Evolutionary conservation across 768 basidiomycete genomes (phyloP).

Genomic region (Lactifluus piperatus): DNA sequence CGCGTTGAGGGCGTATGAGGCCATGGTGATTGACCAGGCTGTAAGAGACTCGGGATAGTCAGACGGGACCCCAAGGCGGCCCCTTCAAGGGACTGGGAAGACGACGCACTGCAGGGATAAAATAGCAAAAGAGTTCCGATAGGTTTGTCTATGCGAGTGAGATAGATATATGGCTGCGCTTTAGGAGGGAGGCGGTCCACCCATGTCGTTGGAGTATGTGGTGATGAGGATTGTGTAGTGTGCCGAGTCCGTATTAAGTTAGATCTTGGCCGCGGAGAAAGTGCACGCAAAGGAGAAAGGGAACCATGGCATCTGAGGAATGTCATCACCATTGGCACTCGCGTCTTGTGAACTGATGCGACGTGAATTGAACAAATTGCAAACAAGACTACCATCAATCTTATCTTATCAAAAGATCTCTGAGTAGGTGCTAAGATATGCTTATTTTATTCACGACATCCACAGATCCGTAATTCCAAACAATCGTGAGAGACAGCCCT

Average conservation of each 20-base stretch:
- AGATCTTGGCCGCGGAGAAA: not conserved
- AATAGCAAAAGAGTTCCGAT: slow-evolving; percentile 88
- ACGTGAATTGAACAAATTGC: not conserved
- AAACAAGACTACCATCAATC: not conserved
- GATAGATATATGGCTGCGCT: slow-evolving; percentile 69
- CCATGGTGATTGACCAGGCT: slow-evolving; percentile 99
- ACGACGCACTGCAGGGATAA: slow-evolving; percentile 87
- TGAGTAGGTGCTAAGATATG: not conserved
- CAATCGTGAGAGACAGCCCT: slow-evolving; percentile 19
- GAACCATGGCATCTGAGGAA: not conserved
- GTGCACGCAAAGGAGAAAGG: not conserved
- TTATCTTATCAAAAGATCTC: slow-evolving; percentile 10
- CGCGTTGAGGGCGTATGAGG: slow-evolving; percentile 66
- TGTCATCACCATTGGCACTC: not conserved
- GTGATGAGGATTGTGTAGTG: not conserved
- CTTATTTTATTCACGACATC: slow-evolving; percentile 6
- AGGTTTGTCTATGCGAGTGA: slow-evolving; percentile 91
- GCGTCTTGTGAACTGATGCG: no score
- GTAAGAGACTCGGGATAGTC: not conserved
- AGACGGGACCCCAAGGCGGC: not conserved
- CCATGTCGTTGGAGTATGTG: slow-evolving; percentile 42
- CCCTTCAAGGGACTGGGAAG: not conserved
- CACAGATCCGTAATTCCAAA: slow-evolving; percentile 22
- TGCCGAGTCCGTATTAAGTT: not conserved
- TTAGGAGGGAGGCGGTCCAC: slow-evolving; percentile 52